Base-by-base conservation (phyloP, 192 early-diverging fungal genomes). In the Gigaspora rosea region DNA sequence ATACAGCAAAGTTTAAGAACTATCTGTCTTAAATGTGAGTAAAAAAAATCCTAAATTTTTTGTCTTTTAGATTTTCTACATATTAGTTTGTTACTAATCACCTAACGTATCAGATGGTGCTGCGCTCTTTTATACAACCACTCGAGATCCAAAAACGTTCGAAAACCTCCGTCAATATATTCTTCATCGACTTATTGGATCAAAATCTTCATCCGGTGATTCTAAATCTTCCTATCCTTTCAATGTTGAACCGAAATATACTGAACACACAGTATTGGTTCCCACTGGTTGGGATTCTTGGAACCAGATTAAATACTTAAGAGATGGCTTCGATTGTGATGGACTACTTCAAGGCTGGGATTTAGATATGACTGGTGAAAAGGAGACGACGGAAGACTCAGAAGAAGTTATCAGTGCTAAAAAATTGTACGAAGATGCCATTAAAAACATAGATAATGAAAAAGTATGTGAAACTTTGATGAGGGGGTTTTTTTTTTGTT, bases 261-360 rank as follows among this genome's bases (percentile, higher is more conserved):
- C 97, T 49, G 96, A 97, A 58, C 91, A 96, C 74, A 84, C 86
- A 46, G 93, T 97, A 46, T 84, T 95, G 80, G 92, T 98, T 49
- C 97, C 97, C 9, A 82, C 91, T 47, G 97, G 97, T 15, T 98
- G 95, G 97, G 97, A 98, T 82, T 92, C 92, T 20, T 92, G 90
- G 86, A 92, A 91, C 41, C 95, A 96, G 76, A 95, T 99, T 66
- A 83, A 88, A 41, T 87, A 93, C 33, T 71, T 94, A 50, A 86
- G 90, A 27, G 91, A 90, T 72, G 90, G 89, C 18, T 96, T 95
- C 78, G 91, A 93, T 67, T 91, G 90, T 76, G 79, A 87, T 6
- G 81, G 83, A 18, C 76, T 89, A n/a, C 84, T 84, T 52, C 73
- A 82, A 3, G 93, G 90, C 3, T 94, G 91, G 90, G 87, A 86